Evolutionary conservation across 2,329 filamentous ascomycete genomes (phyloP).

Genomic region (Biscogniauxia mediterranea): DNA sequence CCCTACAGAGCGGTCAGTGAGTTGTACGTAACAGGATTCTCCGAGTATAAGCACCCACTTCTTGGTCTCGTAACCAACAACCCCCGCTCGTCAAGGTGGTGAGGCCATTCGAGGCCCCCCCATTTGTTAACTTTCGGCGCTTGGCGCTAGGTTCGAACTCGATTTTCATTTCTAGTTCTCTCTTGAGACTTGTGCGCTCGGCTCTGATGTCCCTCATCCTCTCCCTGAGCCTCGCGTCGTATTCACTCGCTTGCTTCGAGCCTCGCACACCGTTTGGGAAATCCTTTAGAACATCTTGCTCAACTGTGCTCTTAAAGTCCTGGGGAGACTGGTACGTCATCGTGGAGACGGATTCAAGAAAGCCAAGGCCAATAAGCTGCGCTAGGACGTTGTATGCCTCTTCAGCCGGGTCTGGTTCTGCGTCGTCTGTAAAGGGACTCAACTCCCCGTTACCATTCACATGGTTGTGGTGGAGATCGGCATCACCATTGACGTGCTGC

Average conservation of each 20-base stretch:
- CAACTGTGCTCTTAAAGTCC: conserved; percentile 61
- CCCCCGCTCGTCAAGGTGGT: conserved; percentile 41
- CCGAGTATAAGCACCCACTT: conserved; percentile 43
- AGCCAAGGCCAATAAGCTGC: conserved; percentile 61
- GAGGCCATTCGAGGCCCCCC: conserved; percentile 38
- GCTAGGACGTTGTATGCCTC: conserved; percentile 51
- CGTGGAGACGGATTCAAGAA: conserved; percentile 62
- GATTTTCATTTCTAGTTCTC: conserved; percentile 25
- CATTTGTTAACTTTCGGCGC: conserved; percentile 54
- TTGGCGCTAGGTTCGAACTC: conserved; percentile 39
- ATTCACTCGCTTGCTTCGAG: conserved; percentile 64
- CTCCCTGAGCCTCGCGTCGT: conserved; percentile 38
- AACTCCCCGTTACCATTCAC: conserved; percentile 35
- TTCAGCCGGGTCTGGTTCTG: conserved; percentile 28
- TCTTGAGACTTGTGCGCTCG: conserved; percentile 25
- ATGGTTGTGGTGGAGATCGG: conserved; percentile 27
- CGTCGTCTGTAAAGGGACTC: conserved; percentile 27
- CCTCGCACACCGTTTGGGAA: conserved; percentile 56
- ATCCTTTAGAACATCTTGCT: conserved; percentile 58
- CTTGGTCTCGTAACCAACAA: conserved; percentile 39
- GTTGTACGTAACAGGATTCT: neutral
- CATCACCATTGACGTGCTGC: conserved; percentile 21
- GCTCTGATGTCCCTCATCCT: conserved; percentile 24
- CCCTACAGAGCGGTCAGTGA: conserved; percentile 48
- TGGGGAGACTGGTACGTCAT: conserved; percentile 59